Percentiles rank a stretch among this genome's conserved stretches.
These are phyloP conservation scores for Diplotaxis tenuifolia DNA, from an alignment of 345 rosid species.

Conservation along the genomic window DNA sequence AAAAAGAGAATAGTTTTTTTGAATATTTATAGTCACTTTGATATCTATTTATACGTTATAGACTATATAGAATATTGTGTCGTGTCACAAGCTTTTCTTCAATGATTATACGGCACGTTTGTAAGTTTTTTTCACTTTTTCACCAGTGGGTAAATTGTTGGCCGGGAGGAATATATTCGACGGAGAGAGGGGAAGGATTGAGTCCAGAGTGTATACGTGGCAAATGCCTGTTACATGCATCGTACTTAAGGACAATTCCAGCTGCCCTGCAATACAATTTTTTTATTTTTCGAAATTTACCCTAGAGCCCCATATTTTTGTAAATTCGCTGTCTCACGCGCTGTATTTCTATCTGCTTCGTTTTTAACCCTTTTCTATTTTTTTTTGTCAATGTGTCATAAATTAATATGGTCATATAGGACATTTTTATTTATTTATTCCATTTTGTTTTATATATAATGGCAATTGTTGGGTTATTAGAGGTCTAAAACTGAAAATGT, in stretches of 20 bases:
- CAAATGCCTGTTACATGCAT: constrained; percentile 32
- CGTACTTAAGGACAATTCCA: constrained; percentile 33
- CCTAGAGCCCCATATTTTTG: constrained; percentile 3
- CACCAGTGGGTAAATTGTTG: constrained; percentile 34
- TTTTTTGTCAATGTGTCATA: constrained; percentile 3
- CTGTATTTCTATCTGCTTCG: neutral
- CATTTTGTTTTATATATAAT: neutral
- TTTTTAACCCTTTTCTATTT: neutral
- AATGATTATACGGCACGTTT: constrained; percentile 34
- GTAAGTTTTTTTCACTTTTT: neutral
- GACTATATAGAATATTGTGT: constrained; percentile 10
- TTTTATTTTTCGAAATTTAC: constrained; percentile 7
- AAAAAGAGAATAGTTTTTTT: neutral
- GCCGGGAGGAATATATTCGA: constrained; percentile 33
- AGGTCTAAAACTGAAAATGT: neutral
- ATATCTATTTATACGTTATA: constrained; percentile 22
- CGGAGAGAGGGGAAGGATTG: constrained; percentile 6
- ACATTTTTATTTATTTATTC: neutral
- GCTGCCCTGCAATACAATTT: constrained; percentile 34
- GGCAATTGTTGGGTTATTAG: neutral
- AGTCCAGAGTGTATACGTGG: constrained; percentile 34
- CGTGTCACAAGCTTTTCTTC: constrained; percentile 12
- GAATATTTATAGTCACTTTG: constrained; percentile 2
- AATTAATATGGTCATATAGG: neutral
- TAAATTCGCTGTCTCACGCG: neutral